Percentiles rank a stretch among this genome's conserved stretches.
Evolutionary conservation across 345 rosid species (phyloP).

Genomic region (Melaleuca alternifolia): DNA sequence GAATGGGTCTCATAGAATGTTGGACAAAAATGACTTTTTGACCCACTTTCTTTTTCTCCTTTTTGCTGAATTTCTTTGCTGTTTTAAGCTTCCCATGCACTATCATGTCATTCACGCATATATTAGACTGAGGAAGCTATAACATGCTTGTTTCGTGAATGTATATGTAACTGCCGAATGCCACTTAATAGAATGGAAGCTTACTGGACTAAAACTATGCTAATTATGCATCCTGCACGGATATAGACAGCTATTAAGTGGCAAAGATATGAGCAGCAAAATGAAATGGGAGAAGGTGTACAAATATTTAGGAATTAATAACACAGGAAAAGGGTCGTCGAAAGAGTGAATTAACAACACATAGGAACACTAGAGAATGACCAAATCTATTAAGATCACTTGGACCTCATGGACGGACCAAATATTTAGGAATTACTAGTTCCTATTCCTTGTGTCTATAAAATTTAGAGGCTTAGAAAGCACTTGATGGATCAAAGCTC

Average conservation of each 20-base stretch:
- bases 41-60: neutral
- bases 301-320: too few relatives aligned
- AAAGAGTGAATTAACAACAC: neutral
- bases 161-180: neutral
- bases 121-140: neutral
- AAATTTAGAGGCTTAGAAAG: neutral
- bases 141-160: neutral
- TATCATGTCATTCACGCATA: neutral
- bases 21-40: neutral
- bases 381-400: neutral
- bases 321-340: neutral
- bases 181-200: neutral
- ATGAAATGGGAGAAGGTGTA: neutral
- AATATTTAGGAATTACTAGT: neutral
- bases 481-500: neutral
- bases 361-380: neutral
- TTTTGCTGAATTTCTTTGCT: neutral
- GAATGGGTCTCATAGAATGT: neutral
- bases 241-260: neutral
- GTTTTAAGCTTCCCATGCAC: neutral
- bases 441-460: neutral
- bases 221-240: neutral
- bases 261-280: neutral
- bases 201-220: neutral
- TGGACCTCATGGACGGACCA: neutral